Conservation (phyloP, 805 yeast genomes). For the Starmerella gropengiesseri region DNA sequence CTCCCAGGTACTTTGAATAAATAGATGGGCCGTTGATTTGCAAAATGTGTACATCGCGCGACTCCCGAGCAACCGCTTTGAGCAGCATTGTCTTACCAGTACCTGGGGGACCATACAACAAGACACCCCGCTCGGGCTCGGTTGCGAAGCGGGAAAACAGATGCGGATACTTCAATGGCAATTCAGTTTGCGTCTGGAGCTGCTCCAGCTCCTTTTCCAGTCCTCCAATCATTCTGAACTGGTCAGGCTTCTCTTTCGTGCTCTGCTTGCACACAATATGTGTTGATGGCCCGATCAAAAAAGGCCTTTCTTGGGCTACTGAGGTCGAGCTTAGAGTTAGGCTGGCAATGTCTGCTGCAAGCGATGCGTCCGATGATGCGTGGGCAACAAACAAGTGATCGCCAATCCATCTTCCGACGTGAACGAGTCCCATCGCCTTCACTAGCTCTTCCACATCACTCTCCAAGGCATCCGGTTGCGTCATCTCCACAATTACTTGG, state of each 20-base stretch:
- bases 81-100: constrained; percentile 90
- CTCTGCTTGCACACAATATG: not conserved
- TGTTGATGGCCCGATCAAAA: not conserved
- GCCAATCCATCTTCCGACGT: constrained; percentile 35
- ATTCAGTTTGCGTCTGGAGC: constrained; percentile 56
- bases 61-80: constrained; percentile 65
- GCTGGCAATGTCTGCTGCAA: constrained; percentile 33
- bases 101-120: constrained; percentile 93
- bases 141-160: constrained; percentile 77
- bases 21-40: constrained; percentile 85
- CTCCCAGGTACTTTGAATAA: constrained; percentile 87
- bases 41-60: constrained; percentile 62
- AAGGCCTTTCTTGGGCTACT: not conserved
- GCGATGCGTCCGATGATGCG: constrained; percentile 36
- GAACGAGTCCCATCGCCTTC: constrained; percentile 21
- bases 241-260: not conserved
- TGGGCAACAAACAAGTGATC: constrained; percentile 42
- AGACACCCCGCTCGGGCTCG: constrained; percentile 85
- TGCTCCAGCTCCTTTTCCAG: constrained; percentile 49
- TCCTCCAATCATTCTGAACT: constrained; percentile 65
- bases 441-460: constrained; percentile 22
- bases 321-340: not conserved
- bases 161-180: constrained; percentile 70
- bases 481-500: constrained; percentile 28
- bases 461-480: constrained; percentile 24